phyloP scores from a whole-genome alignment of 2,329 filamentous ascomycete species.

The Zymoseptoria crescenta region DNA sequence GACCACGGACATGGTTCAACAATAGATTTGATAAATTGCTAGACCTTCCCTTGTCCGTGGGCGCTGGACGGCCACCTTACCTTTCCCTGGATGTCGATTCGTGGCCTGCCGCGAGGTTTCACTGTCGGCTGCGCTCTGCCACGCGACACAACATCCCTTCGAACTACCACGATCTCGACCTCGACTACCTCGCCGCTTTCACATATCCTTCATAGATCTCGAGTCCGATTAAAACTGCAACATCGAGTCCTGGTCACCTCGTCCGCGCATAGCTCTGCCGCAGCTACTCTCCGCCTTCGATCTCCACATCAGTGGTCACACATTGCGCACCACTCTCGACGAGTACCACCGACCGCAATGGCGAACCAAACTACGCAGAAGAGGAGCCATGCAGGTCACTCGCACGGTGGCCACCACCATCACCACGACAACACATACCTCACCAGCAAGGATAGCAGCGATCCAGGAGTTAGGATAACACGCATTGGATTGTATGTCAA shows the following conservation, averaged over 20 bases:
- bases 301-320: constrained; percentile 29
- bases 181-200: constrained; percentile 1
- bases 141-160: not conserved
- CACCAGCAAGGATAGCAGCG: constrained; percentile 73
- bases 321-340: constrained; percentile 23
- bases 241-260: constrained; percentile 12
- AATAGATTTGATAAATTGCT: not conserved
- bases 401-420: constrained; percentile 56
- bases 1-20: not conserved
- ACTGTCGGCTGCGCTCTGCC: not conserved
- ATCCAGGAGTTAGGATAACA: constrained; percentile 90
- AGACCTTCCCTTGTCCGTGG: not conserved
- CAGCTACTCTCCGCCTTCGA: constrained; percentile 3
- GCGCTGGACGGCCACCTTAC: not conserved
- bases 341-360: constrained; percentile 12
- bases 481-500: constrained; percentile 83
- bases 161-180: not conserved
- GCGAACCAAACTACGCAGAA: constrained; percentile 19
- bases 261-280: not conserved
- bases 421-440: constrained; percentile 81
- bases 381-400: constrained; percentile 24
- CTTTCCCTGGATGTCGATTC: constrained; percentile 2
- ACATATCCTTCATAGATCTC: not conserved
- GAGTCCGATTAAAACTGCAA: constrained; percentile 5
- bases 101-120: constrained; percentile 1